A percentile compares a stretch with the other conserved stretches of the same genome.
These are phyloP conservation scores for Pyrenopolyporus hunteri DNA, from an alignment of 495 filamentous ascomycete species.

Conservation along the genomic window DNA sequence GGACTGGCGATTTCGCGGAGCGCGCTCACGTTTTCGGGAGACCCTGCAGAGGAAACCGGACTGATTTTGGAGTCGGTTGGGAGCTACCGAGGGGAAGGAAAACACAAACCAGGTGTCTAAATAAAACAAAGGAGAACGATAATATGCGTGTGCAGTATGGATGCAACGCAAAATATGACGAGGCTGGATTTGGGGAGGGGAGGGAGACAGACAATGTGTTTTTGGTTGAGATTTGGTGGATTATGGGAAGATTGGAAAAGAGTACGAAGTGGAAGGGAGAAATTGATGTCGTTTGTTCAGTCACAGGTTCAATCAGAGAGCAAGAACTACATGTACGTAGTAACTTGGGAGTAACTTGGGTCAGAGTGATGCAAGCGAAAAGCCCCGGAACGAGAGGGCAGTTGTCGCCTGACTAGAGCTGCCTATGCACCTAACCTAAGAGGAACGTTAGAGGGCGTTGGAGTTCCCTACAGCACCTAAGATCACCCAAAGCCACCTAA, in stretches of 20 bases:
- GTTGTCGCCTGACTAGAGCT: constrained; percentile 35
- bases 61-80: constrained; percentile 14
- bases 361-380: constrained; percentile 40
- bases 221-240: constrained; percentile 8
- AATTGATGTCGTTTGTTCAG: constrained; percentile 33
- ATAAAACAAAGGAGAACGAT: constrained; percentile 36
- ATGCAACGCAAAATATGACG: constrained; percentile 14
- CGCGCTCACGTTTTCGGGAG: constrained; percentile 41
- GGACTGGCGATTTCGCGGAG: constrained; percentile 39
- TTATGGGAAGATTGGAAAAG: constrained; percentile 22
- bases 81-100: constrained; percentile 12
- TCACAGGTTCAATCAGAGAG: constrained; percentile 7
- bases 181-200: constrained; percentile 1
- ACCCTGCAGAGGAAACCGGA: constrained; percentile 23
- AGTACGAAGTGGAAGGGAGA: constrained; percentile 21
- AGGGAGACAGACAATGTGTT: background rate
- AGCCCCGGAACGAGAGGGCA: background rate
- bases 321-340: too few relatives aligned
- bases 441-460: background rate
- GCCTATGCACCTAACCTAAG: background rate
- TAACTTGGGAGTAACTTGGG: too few relatives aligned
- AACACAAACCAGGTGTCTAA: constrained; percentile 33
- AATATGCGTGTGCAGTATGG: constrained; percentile 15
- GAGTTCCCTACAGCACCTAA: too few relatives aligned
- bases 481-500: too few relatives aligned